Percentiles rank a stretch among this genome's conserved stretches.
phyloP scores from a whole-genome alignment of 2,329 filamentous ascomycete species.

The Penicillium sp. region DNA sequence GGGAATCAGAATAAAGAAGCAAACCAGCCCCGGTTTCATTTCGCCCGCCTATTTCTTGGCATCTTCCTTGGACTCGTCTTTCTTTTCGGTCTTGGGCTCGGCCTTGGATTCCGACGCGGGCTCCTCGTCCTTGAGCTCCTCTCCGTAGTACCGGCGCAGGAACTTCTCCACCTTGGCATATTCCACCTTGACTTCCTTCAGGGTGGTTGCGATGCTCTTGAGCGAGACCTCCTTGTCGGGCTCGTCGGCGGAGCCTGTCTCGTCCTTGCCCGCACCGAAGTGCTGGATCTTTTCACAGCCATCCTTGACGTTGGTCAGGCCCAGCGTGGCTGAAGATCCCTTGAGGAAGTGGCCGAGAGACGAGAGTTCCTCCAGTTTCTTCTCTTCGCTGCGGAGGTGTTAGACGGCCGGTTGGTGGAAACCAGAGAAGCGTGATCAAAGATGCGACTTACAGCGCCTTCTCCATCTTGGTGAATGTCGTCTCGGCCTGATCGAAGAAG shows the following conservation, averaged over 20 bases:
- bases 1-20: constrained; percentile 3
- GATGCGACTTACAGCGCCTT: constrained; percentile 66
- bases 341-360: constrained; percentile 93
- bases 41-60: constrained; percentile 14
- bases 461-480: constrained; percentile 85
- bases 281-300: constrained; percentile 96
- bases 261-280: constrained; percentile 77
- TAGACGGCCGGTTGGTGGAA: neutral
- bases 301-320: constrained; percentile 85
- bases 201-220: constrained; percentile 64
- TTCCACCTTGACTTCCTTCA: constrained; percentile 70
- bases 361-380: constrained; percentile 72
- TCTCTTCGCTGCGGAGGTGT: constrained; percentile 53
- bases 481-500: constrained; percentile 87
- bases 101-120: constrained; percentile 9
- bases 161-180: constrained; percentile 69
- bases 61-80: constrained; percentile 14
- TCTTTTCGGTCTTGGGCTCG: constrained; percentile 10
- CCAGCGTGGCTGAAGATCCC: constrained; percentile 91
- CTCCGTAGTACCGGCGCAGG: constrained; percentile 68
- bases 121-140: constrained; percentile 26
- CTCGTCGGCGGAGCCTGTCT: constrained; percentile 66
- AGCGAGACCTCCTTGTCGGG: constrained; percentile 67
- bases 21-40: constrained; percentile 6
- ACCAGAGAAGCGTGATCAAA: neutral